Evolutionary conservation across 1,284 basidiomycete species (phyloP).

Genomic region (Naganishia sp.): DNA sequence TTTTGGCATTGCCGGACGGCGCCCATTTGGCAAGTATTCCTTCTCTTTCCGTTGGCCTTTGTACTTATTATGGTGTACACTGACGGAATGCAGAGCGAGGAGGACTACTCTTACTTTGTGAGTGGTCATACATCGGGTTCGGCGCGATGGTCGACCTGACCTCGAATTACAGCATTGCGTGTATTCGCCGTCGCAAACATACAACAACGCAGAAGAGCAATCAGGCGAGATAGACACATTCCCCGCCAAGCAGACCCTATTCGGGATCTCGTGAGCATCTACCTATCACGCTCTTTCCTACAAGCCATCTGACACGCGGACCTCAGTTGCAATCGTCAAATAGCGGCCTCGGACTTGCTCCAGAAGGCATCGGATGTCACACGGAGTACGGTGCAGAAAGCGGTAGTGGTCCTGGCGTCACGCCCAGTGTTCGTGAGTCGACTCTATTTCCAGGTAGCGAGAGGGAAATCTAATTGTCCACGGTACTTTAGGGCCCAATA

Average conservation of each 20-base stretch:
- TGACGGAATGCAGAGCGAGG: constrained; percentile 64
- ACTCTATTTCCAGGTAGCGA: background rate
- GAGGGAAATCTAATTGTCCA: background rate
- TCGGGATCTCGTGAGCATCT: constrained; percentile 82
- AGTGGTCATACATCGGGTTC: constrained; percentile 17
- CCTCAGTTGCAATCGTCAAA: constrained; percentile 88
- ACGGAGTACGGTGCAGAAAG: constrained; percentile 94
- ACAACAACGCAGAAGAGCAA: constrained; percentile 31
- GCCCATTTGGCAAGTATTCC: constrained; percentile 74
- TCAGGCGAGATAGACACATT: constrained; percentile 37
- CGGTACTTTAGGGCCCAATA: constrained; percentile 60
- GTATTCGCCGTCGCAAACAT: constrained; percentile 50
- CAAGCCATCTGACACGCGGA: constrained; percentile 34
- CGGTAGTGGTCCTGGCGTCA: constrained; percentile 88
- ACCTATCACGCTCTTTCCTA: background rate
- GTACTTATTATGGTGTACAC: background rate
- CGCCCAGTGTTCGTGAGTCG: constrained; percentile 73
- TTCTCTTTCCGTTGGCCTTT: background rate
- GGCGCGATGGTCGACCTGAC: background rate
- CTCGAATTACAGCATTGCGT: constrained; percentile 58
- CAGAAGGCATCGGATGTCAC: constrained; percentile 85
- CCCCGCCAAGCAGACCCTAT: constrained; percentile 64
- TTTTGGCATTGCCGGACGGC: constrained; percentile 96
- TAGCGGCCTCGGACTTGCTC: constrained; percentile 76
- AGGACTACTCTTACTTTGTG: constrained; percentile 94